phyloP scores from a whole-genome alignment of 805 yeast species.

The Metschnikowia gelsemii region DNA sequence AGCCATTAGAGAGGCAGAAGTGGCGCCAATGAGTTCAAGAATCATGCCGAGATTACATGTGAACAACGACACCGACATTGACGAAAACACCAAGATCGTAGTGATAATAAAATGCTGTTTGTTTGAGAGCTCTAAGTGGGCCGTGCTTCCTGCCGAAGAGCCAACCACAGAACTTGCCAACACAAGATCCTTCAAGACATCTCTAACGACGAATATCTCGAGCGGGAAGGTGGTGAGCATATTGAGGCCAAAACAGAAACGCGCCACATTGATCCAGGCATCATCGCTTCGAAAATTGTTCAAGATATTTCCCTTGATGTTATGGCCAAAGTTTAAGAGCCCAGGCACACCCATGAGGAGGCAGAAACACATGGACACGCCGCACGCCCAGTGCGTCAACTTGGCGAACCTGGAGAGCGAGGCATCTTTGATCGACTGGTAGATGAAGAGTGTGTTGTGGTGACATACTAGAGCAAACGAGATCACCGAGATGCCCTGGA shows the following conservation, averaged over 20 bases:
- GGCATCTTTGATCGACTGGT: constrained; percentile 76
- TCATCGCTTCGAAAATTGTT: constrained; percentile 84
- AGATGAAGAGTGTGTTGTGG: constrained; percentile 88
- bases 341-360: constrained; percentile 79
- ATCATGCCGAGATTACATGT: constrained; percentile 91
- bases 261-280: constrained; percentile 74
- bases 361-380: constrained; percentile 77
- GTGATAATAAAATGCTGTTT: constrained; percentile 65
- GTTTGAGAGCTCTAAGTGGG: constrained; percentile 42
- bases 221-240: constrained; percentile 91
- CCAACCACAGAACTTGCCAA: constrained; percentile 19
- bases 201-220: constrained; percentile 87
- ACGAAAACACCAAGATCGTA: constrained; percentile 57
- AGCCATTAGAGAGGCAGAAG: constrained; percentile 90
- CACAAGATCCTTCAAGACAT: constrained; percentile 70
- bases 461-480: constrained; percentile 96
- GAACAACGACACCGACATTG: constrained; percentile 72
- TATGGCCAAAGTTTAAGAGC: constrained; percentile 66
- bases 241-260: constrained; percentile 87
- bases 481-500: constrained; percentile 91
- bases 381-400: constrained; percentile 81
- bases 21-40: constrained; percentile 86
- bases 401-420: constrained; percentile 70
- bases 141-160: constrained; percentile 20
- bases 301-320: constrained; percentile 81